phyloP scores from a whole-genome alignment of 129 eudicot species.

The Arctium lappa region DNA sequence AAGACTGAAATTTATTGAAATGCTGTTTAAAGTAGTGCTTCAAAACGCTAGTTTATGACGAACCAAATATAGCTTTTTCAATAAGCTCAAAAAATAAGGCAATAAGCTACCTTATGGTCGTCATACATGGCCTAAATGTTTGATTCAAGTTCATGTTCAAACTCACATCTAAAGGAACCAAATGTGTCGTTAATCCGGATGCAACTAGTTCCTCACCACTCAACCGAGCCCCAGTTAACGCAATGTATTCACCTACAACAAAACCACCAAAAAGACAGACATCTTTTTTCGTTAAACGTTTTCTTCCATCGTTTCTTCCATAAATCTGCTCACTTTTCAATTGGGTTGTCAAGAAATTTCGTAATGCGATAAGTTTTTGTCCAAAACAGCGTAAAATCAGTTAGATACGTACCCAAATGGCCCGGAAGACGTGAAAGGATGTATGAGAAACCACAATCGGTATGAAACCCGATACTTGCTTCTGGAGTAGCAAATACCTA shows the following conservation, averaged over 20 bases:
- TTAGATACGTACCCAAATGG: constrained; percentile 57
- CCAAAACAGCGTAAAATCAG: background rate
- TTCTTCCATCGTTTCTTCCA: background rate
- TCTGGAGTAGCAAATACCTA: constrained; percentile 95
- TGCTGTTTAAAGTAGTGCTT: background rate
- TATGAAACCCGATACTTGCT: constrained; percentile 90
- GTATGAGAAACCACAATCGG: constrained; percentile 93
- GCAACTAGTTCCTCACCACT: constrained; percentile 81
- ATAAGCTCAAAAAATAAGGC: background rate
- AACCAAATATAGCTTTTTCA: background rate
- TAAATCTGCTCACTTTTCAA: background rate
- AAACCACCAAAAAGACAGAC: background rate
- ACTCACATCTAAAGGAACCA: constrained; percentile 91
- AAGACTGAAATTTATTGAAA: background rate
- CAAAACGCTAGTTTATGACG: background rate
- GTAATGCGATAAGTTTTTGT: background rate
- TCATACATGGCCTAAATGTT: background rate
- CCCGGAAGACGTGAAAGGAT: constrained; percentile 88
- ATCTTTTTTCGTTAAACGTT: background rate
- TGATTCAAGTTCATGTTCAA: background rate
- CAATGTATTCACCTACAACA: constrained; percentile 85
- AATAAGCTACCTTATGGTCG: background rate
- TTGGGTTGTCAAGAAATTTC: background rate
- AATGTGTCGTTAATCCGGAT: constrained; percentile 87
- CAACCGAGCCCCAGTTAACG: constrained; percentile 88